A percentile compares a stretch with the other conserved stretches of the same genome.
Conservation (phyloP, 2,329 filamentous ascomycete species). For the Juglanconis juglandina region DNA sequence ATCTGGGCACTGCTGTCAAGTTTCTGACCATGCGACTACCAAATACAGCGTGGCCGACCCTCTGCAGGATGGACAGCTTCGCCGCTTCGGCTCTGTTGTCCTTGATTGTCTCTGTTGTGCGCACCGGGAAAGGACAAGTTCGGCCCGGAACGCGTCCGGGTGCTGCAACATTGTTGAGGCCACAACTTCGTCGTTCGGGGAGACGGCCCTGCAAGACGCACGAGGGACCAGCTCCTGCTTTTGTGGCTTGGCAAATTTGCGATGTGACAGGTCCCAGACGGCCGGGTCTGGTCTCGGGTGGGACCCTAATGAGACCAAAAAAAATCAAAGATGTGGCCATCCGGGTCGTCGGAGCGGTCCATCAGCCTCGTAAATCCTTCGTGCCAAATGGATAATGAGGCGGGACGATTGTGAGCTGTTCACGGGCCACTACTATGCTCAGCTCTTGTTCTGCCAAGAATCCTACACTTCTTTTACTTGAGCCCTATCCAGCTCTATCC, state of each 20-base stretch:
- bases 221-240: background rate
- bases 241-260: background rate
- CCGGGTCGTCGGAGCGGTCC: background rate
- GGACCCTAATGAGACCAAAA: background rate
- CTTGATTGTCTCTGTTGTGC: no score
- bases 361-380: background rate
- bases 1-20: background rate
- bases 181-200: background rate
- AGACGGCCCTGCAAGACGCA: conserved; percentile 8
- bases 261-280: conserved; percentile 1
- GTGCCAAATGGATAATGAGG: background rate
- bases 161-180: background rate
- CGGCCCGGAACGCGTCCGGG: background rate
- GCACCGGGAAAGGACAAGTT: background rate
- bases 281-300: background rate
- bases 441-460: no score
- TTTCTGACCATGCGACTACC: background rate
- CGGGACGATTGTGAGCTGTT: no score
- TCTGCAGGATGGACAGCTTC: no score
- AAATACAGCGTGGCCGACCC: no score
- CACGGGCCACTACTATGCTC: no score
- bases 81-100: no score
- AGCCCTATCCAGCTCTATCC: no score
- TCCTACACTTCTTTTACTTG: no score
- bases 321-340: background rate